These are phyloP conservation scores for Ceriops zippeliana DNA, from an alignment of 345 rosid species.

Conservation along the genomic window DNA sequence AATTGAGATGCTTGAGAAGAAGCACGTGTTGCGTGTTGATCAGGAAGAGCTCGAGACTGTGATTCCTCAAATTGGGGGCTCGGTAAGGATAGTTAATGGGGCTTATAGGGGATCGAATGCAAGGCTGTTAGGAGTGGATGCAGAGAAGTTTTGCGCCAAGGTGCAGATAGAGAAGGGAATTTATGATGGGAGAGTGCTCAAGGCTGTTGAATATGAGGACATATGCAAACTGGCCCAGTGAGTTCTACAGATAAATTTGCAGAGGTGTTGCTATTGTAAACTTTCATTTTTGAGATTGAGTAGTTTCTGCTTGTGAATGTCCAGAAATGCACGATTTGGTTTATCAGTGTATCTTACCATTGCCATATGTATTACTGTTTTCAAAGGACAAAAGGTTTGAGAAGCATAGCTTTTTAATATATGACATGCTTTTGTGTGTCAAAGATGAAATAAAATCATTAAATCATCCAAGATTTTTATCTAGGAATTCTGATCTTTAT, in stretches of 20 bases:
- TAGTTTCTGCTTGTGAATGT: too few species aligned
- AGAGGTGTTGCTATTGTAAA: too few species aligned
- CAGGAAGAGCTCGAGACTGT: constrained; percentile 97
- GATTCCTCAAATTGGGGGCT: constrained; percentile 77
- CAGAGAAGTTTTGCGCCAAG: constrained; percentile 75
- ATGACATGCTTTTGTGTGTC: too few species aligned
- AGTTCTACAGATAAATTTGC: constrained; percentile 7
- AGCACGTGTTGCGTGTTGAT: constrained; percentile 79
- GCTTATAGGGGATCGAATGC: constrained; percentile 82
- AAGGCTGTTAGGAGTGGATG: constrained; percentile 70
- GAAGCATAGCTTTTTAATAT: too few species aligned
- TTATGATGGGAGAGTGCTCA: constrained; percentile 85
- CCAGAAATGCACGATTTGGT: too few species aligned
- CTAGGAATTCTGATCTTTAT: too few species aligned
- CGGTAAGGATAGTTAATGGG: constrained; percentile 82
- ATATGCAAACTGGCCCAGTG: constrained; percentile 66
- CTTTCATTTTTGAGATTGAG: too few species aligned
- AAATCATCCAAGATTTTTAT: too few species aligned
- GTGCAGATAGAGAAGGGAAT: constrained; percentile 90
- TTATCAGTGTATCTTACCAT: too few species aligned
- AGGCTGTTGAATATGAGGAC: constrained; percentile 84
- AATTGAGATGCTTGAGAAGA: constrained; percentile 74
- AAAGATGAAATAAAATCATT: too few species aligned
- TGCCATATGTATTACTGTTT: too few species aligned
- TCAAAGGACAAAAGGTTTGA: too few species aligned